Base-by-base conservation (phyloP, 768 basidiomycete genomes). In the Rhizopogon vinicolor region DNA sequence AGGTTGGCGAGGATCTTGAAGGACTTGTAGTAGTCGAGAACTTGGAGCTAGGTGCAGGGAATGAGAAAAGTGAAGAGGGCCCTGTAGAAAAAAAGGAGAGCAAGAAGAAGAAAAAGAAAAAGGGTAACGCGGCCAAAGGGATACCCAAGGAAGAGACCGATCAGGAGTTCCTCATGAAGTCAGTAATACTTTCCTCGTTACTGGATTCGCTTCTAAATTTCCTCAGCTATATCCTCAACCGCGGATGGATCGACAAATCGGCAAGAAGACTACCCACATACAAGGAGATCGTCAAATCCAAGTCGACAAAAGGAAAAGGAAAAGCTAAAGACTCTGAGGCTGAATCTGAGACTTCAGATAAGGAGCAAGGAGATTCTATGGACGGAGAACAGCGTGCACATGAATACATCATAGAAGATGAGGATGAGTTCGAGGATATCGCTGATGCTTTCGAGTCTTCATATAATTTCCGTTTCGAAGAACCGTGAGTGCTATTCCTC, bases 401-500 rank as follows among this genome's bases (percentile, higher is more conserved):
- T 19, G 68, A 68, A 1, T 70, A 70, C 12, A 72, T 75, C 40
- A 66, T 66, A 1, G 69, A 77, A 8, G 82, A 87, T 9, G 87
- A 89, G 6, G 84, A 86, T 37, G 81, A 89, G 16, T 97, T 97
- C 62, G 93, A 97, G 52, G 92, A 96, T 43, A 85, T 91, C 58
- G 89, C 86, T 5, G 95, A 97, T 29, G 83, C 83, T 43, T 99
- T 98, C 60, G 97, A 99, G 73, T 85, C 83, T n/a, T 90, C 89
- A 14, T 99, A 98, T 74, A 98, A 98, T 70, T 97, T 97, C 74
- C 85, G 97, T 52, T 99, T 93, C 68, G 96, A 99, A 69, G 96
- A 99, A 71, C 89, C 91, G 84, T 93, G 64, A 63, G 93, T 85
- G 25, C 29, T 16, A 28, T 19, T 7, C 22, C 9, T 41, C 10